Evolutionary conservation across 2,329 filamentous ascomycete species (phyloP), one percentile per base, ranked within the genome.

Genomic region (Fonsecaea nubica): DNA sequence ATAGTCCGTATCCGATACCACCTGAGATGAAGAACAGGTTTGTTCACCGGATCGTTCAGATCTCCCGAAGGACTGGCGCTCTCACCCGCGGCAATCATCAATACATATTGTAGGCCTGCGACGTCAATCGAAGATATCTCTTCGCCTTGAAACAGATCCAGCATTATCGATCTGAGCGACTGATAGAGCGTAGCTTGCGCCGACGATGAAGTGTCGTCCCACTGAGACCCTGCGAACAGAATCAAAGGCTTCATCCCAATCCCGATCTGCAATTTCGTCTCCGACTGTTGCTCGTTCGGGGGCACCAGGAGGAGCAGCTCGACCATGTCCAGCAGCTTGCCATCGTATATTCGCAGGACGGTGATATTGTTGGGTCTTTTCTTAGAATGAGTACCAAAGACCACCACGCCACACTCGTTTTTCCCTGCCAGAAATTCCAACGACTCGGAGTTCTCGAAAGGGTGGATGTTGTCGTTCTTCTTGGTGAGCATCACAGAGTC

Each of bases 381-480:
- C 86, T 98, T 99, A 79, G 87, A 92, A 79, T 90, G 90, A 77
- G 87, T 89, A 60, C 90, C 93, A 74, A 96, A 96, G 72, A 95
- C 86, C 72, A 97, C 85, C 56, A 97, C 83, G 54, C 89, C 91
- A 75, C 92, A 89, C 79, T 99, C 95, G 81, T 99, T 99, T 84
- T 98, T 99, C 77, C 93, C 89, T 69, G 90, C 90, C 83, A 99
- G 93, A 83, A 99, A 99, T 80, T 97, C 92, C 72, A 98, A 86
- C 61, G 91, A 94, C 33, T 90, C 84, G 70, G 91, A 83, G 77
- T 96, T 93, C 79, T 97, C 94, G 79, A 99, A 99, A 1, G 95
- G 95, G 79, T 95, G 93, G 74, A 97, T 90, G 73, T 81, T 81
- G 68, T 89, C 85, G 80, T 99, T 99, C 84, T 98, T 98, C 86